Conservation (phyloP, 176 grass and related monocot genomes). For the Pontederia crassipes region DNA sequence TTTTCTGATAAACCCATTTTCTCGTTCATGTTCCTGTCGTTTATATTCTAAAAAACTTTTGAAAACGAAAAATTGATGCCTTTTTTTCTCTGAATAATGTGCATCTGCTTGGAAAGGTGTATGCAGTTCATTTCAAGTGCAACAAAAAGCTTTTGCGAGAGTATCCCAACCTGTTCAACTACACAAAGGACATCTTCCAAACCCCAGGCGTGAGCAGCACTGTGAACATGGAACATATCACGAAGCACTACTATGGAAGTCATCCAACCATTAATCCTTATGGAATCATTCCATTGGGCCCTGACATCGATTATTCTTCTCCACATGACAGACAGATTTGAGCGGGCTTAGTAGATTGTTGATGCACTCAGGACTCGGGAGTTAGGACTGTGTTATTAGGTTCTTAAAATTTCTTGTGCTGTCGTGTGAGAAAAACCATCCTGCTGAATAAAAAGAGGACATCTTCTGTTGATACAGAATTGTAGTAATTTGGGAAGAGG, state of each 20-base stretch:
- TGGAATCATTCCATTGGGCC: constrained; percentile 58
- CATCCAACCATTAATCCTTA: constrained; percentile 76
- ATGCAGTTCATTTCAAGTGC: constrained; percentile 88
- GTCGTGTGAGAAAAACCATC: no score
- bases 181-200: constrained; percentile 92
- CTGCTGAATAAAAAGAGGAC: no score
- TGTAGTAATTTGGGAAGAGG: no score
- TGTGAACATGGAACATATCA: constrained; percentile 72
- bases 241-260: constrained; percentile 92
- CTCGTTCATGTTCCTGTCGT: not conserved
- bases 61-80: not conserved
- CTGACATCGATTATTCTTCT: constrained; percentile 61
- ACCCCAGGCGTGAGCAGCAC: constrained; percentile 59
- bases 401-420: no score
- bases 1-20: not conserved
- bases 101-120: constrained; percentile 36
- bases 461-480: no score
- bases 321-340: constrained; percentile 71
- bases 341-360: no score
- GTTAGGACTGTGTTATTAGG: no score
- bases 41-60: not conserved
- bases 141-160: constrained; percentile 84
- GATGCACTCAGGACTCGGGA: no score
- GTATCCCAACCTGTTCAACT: constrained; percentile 83
- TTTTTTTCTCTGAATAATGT: not conserved